phyloP scores from a whole-genome alignment of 345 rosid species.

The Cardamine chenopodiifolia region DNA sequence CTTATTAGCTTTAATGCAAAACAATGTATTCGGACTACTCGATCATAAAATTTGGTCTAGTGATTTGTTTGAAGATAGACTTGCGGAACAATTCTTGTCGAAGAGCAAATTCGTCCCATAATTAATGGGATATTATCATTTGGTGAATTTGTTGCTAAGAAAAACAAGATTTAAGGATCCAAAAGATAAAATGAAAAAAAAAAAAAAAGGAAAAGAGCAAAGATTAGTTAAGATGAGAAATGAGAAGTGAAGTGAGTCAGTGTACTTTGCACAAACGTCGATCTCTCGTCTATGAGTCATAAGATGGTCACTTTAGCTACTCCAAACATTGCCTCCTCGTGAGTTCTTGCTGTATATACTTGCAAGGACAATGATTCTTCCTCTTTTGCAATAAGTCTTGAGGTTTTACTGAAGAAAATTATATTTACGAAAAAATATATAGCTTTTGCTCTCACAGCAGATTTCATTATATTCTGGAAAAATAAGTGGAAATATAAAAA shows the following conservation, averaged over 20 bases:
- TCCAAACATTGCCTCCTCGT: constrained; percentile 31
- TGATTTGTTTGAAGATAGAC: not conserved
- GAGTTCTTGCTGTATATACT: constrained; percentile 18
- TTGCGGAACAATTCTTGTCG: not conserved
- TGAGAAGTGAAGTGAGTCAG: constrained; percentile 12
- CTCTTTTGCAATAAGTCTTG: not conserved
- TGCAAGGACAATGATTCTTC: constrained; percentile 33
- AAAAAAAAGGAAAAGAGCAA: not conserved
- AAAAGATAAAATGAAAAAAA: not conserved
- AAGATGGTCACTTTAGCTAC: constrained; percentile 23
- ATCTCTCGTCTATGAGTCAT: constrained; percentile 19
- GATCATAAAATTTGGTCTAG: not conserved
- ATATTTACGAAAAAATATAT: not conserved
- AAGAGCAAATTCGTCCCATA: not conserved
- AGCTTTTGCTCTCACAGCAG: not conserved
- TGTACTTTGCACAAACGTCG: constrained; percentile 19
- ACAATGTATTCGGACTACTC: not conserved
- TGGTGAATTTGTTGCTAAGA: not conserved
- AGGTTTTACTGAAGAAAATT: not conserved
- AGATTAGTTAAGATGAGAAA: constrained; percentile 4
- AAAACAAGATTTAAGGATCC: not conserved
- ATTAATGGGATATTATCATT: not conserved
- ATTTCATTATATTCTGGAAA: not conserved
- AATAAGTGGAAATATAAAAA: not conserved
- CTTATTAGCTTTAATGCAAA: not conserved